Evolutionary conservation across 805 yeast genomes (phyloP).

Genomic region (Metschnikowia rubicola): DNA sequence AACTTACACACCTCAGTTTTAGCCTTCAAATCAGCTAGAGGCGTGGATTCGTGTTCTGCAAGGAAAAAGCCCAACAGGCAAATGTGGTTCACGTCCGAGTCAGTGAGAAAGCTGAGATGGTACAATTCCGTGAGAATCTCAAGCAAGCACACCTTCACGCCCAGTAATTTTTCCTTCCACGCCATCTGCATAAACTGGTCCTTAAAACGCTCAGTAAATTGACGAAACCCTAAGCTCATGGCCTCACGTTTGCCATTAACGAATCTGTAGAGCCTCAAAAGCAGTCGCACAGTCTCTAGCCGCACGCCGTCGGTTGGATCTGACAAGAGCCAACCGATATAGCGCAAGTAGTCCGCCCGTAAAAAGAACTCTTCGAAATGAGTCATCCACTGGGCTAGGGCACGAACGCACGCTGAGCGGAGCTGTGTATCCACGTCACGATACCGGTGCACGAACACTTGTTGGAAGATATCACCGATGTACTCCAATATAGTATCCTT

Average conservation of each 20-base stretch:
- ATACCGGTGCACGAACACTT: conserved; percentile 71
- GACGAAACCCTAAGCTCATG: conserved; percentile 63
- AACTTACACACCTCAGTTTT: conserved; percentile 54
- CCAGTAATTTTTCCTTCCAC: conserved; percentile 43
- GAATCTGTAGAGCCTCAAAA: conserved; percentile 47
- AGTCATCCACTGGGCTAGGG: conserved; percentile 71
- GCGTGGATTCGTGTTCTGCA: conserved; percentile 6
- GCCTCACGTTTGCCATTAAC: conserved; percentile 13
- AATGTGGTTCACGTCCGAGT: conserved; percentile 40
- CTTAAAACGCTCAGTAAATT: conserved; percentile 74
- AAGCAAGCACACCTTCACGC: conserved; percentile 48
- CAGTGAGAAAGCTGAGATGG: conserved; percentile 61
- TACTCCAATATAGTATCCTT: conserved; percentile 52
- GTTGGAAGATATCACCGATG: conserved; percentile 61
- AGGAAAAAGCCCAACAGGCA: conserved; percentile 20
- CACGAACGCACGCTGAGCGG: conserved; percentile 62
- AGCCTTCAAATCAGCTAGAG: conserved; percentile 22
- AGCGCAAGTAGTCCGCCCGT: conserved; percentile 66
- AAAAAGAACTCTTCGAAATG: conserved; percentile 66
- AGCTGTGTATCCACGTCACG: conserved; percentile 74
- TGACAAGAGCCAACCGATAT: conserved; percentile 82
- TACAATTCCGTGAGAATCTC: conserved; percentile 55
- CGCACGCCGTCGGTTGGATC: conserved; percentile 63
- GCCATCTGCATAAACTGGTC: conserved; percentile 60
- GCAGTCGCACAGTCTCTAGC: conserved; percentile 55